A percentile compares a stretch with the other conserved stretches of the same genome.
phyloP scores from a whole-genome alignment of 257 asterid species.

The Lycium ferocissimum region DNA sequence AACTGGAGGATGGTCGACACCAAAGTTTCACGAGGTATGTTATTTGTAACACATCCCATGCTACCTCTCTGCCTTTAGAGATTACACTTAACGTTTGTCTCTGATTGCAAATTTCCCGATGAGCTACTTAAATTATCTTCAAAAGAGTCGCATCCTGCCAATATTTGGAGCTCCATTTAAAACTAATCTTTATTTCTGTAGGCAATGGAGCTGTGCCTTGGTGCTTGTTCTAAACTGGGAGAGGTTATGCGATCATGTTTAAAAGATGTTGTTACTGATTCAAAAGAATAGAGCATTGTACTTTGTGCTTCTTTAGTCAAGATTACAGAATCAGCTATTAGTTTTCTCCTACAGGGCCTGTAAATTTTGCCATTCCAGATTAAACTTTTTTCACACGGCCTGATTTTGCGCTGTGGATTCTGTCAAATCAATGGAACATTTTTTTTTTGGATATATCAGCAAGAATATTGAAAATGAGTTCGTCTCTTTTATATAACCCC shows the following conservation, averaged over 20 bases:
- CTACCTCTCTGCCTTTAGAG: neutral
- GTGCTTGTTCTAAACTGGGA: constrained; percentile 90
- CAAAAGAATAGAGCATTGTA: constrained; percentile 43
- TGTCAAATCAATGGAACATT: no score
- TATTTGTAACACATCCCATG: neutral
- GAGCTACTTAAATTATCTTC: no score
- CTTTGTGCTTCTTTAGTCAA: neutral
- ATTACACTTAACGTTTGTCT: neutral
- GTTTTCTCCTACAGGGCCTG: no score
- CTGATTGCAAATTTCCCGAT: neutral
- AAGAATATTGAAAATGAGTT: no score
- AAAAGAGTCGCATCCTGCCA: no score
- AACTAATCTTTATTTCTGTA: constrained; percentile 39
- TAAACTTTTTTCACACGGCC: no score
- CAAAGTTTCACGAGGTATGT: constrained; percentile 80
- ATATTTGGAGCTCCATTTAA: no score
- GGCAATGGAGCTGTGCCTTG: constrained; percentile 91
- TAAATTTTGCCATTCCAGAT: no score
- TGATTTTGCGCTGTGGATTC: no score
- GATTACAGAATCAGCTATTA: no score
- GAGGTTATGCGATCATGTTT: constrained; percentile 79
- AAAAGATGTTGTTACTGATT: constrained; percentile 61
- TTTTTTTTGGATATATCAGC: no score
- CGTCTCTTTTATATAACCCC: no score
- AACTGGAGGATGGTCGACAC: constrained; percentile 92